phyloP scores from a whole-genome alignment of 75 land plant genomes.

The Isoetes taiwanensis region DNA sequence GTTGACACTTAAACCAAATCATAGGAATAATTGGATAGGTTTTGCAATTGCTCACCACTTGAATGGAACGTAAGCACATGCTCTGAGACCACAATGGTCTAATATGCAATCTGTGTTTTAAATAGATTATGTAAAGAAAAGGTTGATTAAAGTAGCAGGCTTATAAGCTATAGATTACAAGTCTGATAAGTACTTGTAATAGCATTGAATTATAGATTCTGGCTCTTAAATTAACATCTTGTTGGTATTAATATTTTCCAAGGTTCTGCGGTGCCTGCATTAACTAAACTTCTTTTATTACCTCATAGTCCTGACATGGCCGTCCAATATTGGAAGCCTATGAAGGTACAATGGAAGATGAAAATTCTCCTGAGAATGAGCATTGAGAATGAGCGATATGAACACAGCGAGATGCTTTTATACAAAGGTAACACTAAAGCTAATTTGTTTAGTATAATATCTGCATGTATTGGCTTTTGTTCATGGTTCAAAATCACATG shows the following conservation, averaged over 20 bases:
- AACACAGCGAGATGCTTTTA: slow-evolving; percentile 93
- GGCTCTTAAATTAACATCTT: no score
- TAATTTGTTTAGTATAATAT: neutral
- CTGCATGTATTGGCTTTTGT: neutral
- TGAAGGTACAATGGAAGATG: slow-evolving; percentile 96
- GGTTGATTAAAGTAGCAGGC: no score
- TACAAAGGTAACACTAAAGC: slow-evolving; percentile 53
- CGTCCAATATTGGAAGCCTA: slow-evolving; percentile 73
- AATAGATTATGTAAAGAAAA: no score
- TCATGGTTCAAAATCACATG: neutral
- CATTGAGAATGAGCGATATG: slow-evolving; percentile 91
- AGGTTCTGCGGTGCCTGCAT: no score
- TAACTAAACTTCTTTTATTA: no score
- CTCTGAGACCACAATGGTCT: no score
- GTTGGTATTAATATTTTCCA: no score
- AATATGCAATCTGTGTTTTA: no score
- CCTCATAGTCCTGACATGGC: slow-evolving; percentile 30
- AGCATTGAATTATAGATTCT: no score
- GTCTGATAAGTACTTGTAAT: no score
- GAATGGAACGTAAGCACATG: slow-evolving; percentile 47
- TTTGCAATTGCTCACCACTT: slow-evolving; percentile 92
- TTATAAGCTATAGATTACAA: no score
- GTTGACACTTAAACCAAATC: slow-evolving; percentile 80
- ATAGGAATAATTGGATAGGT: slow-evolving; percentile 97
- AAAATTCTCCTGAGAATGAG: slow-evolving; percentile 74